A percentile compares a stretch with the other conserved stretches of the same genome.
Conservation (phyloP, 1,139 yeast species). For the Candida pseudoviswanathii region DNA sequence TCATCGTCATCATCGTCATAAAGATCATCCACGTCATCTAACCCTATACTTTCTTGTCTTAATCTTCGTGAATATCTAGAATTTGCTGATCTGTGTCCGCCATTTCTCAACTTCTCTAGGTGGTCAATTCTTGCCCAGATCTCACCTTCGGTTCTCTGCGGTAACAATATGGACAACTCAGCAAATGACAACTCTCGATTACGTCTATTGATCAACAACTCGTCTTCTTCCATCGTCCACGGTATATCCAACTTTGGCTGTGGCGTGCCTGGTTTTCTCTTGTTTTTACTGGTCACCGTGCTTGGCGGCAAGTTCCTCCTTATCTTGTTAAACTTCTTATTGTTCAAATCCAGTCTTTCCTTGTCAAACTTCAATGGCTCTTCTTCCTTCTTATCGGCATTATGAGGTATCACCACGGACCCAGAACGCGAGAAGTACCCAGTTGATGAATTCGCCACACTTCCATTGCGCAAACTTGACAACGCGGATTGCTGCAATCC, state of each 20-base stretch:
- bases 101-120: constrained; percentile 50
- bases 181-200: constrained; percentile 66
- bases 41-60: constrained; percentile 44
- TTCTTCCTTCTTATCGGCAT: constrained; percentile 34
- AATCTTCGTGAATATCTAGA: constrained; percentile 34
- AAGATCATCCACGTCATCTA: constrained; percentile 51
- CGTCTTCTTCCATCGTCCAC: constrained; percentile 73
- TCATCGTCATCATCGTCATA: constrained; percentile 45
- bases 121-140: constrained; percentile 64
- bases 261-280: constrained; percentile 15
- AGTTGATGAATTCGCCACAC: constrained; percentile 33
- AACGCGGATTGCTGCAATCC: constrained; percentile 38
- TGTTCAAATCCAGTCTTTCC: constrained; percentile 16
- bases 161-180: constrained; percentile 72
- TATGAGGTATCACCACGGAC: constrained; percentile 47
- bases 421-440: constrained; percentile 48
- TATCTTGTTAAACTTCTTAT: constrained; percentile 14
- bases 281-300: constrained; percentile 6
- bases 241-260: constrained; percentile 41
- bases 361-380: constrained; percentile 23
- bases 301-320: constrained; percentile 11
- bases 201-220: constrained; percentile 59
- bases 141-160: constrained; percentile 74
- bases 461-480: constrained; percentile 45
- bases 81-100: constrained; percentile 42